Percentiles rank a stretch among this genome's conserved stretches.
Evolutionary conservation across 2,329 filamentous ascomycete genomes (phyloP).

Genomic region (Metarhizium robertsii): DNA sequence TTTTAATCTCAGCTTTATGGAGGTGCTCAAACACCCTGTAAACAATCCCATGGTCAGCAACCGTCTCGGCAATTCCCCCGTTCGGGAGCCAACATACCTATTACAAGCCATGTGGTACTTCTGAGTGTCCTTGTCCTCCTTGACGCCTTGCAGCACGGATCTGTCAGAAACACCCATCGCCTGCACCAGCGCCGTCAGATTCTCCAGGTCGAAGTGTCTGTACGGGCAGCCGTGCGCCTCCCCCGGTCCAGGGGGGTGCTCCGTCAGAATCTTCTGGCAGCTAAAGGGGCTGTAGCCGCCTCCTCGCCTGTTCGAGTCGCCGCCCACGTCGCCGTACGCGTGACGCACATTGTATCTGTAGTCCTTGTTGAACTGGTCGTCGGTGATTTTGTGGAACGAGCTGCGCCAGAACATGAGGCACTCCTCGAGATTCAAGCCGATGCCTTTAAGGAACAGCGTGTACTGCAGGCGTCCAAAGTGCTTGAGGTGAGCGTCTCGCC

Average conservation of each 20-base stretch:
- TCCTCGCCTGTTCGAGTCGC: slow-evolving; percentile 77
- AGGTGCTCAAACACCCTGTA: slow-evolving; percentile 74
- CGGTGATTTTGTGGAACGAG: slow-evolving; percentile 75
- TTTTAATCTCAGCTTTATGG: slow-evolving; percentile 70
- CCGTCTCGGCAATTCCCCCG: too few species aligned
- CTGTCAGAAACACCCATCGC: slow-evolving; percentile 70
- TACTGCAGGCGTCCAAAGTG: slow-evolving; percentile 92
- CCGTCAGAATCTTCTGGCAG: slow-evolving; percentile 90
- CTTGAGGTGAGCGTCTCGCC: slow-evolving; percentile 84
- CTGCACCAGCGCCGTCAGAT: slow-evolving; percentile 68
- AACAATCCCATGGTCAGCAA: too few species aligned
- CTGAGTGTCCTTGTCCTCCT: slow-evolving; percentile 80
- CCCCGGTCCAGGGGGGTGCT: slow-evolving; percentile 76
- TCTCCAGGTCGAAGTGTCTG: slow-evolving; percentile 82
- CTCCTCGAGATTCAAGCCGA: slow-evolving; percentile 87
- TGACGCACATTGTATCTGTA: slow-evolving; percentile 98
- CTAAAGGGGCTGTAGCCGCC: slow-evolving; percentile 85
- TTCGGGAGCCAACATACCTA: slow-evolving; percentile 39
- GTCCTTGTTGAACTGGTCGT: slow-evolving; percentile 95
- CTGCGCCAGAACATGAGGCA: slow-evolving; percentile 86
- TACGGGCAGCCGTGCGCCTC: slow-evolving; percentile 97
- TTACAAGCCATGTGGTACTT: slow-evolving; percentile 96
- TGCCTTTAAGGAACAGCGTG: slow-evolving; percentile 91
- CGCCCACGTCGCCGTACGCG: slow-evolving; percentile 87
- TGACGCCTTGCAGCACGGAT: slow-evolving; percentile 68